These are phyloP conservation scores for Pigoraptor vietnamica DNA, from an alignment of 78 protist species.

Conservation along the genomic window DNA sequence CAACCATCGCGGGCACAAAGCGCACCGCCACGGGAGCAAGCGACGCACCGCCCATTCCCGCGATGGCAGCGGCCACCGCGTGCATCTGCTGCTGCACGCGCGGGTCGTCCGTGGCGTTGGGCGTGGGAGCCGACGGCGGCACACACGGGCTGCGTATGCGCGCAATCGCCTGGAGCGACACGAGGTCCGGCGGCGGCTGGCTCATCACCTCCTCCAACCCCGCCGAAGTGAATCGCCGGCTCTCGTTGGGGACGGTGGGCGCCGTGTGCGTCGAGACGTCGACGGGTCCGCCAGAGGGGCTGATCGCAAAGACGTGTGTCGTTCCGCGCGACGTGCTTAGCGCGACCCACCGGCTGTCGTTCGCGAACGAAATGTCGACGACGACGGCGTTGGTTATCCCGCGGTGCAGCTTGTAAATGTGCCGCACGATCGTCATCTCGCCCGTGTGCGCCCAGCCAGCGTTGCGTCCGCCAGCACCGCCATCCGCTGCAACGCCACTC, in stretches of 20 bases:
- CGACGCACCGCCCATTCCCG: neutral
- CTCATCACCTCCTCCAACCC: neutral
- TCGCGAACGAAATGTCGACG: neutral
- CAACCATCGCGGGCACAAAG: neutral
- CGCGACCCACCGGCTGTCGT: constrained; percentile 39
- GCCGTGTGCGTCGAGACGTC: constrained; percentile 11
- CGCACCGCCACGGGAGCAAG: neutral
- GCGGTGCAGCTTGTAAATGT: constrained; percentile 21
- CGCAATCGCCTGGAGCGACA: neutral
- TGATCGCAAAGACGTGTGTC: constrained; percentile 29
- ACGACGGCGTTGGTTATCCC: constrained; percentile 23
- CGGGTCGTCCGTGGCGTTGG: neutral
- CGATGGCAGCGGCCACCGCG: neutral
- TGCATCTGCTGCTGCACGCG: neutral
- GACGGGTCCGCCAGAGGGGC: constrained; percentile 14
- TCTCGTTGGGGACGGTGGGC: neutral
- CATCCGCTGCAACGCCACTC: neutral
- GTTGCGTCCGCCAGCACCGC: neutral
- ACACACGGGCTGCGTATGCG: neutral
- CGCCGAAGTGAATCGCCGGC: neutral
- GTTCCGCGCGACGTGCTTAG: constrained; percentile 28
- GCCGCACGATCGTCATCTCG: neutral
- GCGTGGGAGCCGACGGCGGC: neutral
- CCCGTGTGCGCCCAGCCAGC: neutral
- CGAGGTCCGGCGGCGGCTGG: neutral